Evolutionary conservation across 495 filamentous ascomycete species (phyloP).

Genomic region (Tuber umbilicatum): DNA sequence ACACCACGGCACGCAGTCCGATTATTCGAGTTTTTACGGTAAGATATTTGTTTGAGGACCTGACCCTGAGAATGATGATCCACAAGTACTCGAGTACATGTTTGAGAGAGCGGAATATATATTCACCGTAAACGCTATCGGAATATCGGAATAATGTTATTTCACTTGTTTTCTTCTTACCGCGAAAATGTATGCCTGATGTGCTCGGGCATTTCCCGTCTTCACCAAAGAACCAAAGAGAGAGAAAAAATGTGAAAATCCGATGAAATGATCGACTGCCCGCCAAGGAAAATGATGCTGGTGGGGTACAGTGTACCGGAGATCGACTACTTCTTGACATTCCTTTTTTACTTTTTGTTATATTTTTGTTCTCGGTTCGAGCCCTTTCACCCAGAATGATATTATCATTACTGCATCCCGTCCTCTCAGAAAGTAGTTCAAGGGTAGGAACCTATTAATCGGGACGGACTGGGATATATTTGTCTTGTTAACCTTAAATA

Average conservation of each 20-base stretch:
- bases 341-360: background rate
- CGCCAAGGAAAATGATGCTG: background rate
- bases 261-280: background rate
- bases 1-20: no score
- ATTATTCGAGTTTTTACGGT: no score
- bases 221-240: background rate
- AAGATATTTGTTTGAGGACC: background rate
- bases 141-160: background rate
- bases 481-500: background rate
- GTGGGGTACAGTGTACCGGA: background rate
- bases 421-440: background rate
- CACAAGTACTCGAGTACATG: background rate
- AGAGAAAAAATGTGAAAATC: background rate
- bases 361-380: background rate
- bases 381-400: background rate
- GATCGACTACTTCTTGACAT: background rate
- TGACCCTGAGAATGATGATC: background rate
- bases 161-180: background rate
- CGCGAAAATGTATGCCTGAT: slow-evolving; percentile 1
- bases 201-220: background rate
- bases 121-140: slow-evolving; percentile 1
- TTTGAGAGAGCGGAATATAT: background rate
- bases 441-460: background rate
- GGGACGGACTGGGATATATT: background rate
- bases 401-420: background rate